phyloP scores from a whole-genome alignment of 2,329 filamentous ascomycete genomes.

The Metarhizium humberi region DNA sequence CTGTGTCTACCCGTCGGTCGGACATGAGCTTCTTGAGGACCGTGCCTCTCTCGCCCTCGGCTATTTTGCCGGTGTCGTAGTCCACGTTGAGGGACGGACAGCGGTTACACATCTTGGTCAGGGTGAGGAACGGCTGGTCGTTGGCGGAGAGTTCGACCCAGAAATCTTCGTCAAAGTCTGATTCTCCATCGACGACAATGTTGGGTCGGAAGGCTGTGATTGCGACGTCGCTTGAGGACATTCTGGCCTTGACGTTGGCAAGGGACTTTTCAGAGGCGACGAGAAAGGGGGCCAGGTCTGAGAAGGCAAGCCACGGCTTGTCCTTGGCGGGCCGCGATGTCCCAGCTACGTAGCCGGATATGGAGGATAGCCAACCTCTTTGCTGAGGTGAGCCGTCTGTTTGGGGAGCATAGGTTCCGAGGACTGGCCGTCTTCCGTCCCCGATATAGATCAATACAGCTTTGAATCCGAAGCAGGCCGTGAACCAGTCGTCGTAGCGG shows the following conservation, averaged over 20 bases:
- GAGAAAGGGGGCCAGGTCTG: conserved; percentile 67
- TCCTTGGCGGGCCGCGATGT: conserved; percentile 14
- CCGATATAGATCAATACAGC: conserved; percentile 58
- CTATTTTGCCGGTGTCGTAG: conserved; percentile 53
- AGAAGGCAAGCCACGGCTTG: conserved; percentile 53
- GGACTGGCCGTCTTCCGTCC: conserved; percentile 45
- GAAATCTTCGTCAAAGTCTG: conserved; percentile 61
- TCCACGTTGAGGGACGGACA: conserved; percentile 66
- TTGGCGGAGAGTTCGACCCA: conserved; percentile 53
- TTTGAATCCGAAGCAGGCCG: conserved; percentile 51
- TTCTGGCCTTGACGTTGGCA: conserved; percentile 49
- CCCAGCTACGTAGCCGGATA: conserved; percentile 22
- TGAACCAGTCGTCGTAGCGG: conserved; percentile 57
- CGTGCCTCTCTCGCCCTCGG: conserved; percentile 45
- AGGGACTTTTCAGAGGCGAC: conserved; percentile 63
- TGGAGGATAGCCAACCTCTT: conserved; percentile 25
- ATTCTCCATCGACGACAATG: conserved; percentile 54
- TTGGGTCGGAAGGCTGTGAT: conserved; percentile 66
- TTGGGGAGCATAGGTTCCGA: conserved; percentile 45
- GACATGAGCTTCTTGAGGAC: conserved; percentile 62
- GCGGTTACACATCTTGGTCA: conserved; percentile 62
- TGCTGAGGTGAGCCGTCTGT: conserved; percentile 8
- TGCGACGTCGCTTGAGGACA: conserved; percentile 45
- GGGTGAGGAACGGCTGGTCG: conserved; percentile 30
- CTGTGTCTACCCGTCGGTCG: conserved; percentile 62